phyloP scores from a whole-genome alignment of 2,329 filamentous ascomycete species.

The Hypoxylon sp. region DNA sequence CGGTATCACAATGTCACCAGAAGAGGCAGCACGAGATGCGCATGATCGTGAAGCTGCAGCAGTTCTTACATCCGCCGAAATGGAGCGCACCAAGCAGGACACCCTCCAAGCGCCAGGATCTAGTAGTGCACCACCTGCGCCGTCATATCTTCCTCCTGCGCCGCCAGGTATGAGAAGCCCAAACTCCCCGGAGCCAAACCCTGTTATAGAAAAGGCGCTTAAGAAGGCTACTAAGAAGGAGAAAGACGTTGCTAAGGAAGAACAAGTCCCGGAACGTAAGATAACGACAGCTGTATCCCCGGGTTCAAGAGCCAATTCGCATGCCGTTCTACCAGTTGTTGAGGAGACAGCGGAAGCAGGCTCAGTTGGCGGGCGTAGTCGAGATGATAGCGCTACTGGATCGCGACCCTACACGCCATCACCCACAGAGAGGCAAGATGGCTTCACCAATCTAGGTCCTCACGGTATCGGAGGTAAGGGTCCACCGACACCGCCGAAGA shows the following conservation, averaged over 20 bases:
- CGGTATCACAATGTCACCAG: conserved; percentile 88
- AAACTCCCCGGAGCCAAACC: conserved; percentile 53
- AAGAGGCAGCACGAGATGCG: conserved; percentile 82
- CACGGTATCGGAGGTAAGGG: conserved; percentile 53
- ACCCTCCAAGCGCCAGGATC: conserved; percentile 25
- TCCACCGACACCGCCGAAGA: conserved; percentile 66
- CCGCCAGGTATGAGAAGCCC: conserved; percentile 54
- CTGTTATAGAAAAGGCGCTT: conserved; percentile 52
- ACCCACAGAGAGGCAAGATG: conserved; percentile 54
- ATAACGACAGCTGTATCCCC: conserved; percentile 51
- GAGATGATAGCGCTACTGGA: conserved; percentile 60
- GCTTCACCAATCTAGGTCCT: conserved; percentile 55
- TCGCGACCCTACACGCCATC: conserved; percentile 56
- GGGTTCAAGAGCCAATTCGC: conserved; percentile 50
- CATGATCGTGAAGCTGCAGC: conserved; percentile 70
- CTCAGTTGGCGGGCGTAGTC: conserved; percentile 74
- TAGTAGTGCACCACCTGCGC: conserved; percentile 46
- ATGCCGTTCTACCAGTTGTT: conserved; percentile 80
- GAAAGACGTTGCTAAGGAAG: conserved; percentile 52
- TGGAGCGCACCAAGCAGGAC: conserved; percentile 39
- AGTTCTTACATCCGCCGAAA: conserved; percentile 54
- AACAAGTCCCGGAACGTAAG: conserved; percentile 53
- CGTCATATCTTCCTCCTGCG: conserved; percentile 54
- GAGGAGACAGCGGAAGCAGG: conserved; percentile 88
- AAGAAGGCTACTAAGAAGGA: conserved; percentile 52